Base-by-base conservation (phyloP, 352 stramenopile species). In the Phytophthora ramorum region DNA sequence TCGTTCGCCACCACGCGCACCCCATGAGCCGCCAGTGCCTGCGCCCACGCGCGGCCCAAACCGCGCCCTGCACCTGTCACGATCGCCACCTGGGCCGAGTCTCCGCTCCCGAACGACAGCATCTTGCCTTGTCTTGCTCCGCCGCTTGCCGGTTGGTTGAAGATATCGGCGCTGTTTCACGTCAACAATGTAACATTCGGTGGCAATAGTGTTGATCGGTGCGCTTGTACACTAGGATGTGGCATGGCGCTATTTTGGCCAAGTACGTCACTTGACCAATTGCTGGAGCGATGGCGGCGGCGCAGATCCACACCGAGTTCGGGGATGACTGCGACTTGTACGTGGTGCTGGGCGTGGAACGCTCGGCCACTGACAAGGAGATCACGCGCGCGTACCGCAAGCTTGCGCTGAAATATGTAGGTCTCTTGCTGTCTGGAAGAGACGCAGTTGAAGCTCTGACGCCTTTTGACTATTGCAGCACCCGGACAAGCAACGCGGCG, bases 401-500 rank as follows among this genome's bases (percentile, higher is more conserved):
- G 65, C 66, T 88, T 9, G 84, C 83, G 22, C 69, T 96, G 28
- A 81, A 87, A 77, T 91, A 83, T 44, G 83, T 92, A 71, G 43
- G 77, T 71, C 10, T 40, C 7, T 66, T 8, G 14, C 19, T 63
- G 6, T 19, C 34, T 13, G 8, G 22, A 53, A 32, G 50, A 52
- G 58, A 48, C 32, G 22, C 54, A 41, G 7, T 56, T 63, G 56
- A 66, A 48, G 32, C 28, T n/a, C 1, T 70, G 22, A 64, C 52
- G 16, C 10, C 10, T 32, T 37, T 43, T 51, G 28, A 20, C 48
- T 4, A 7, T 30, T 45, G 19, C 64, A 98, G 88, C 92, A 98
- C 55, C 92, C 92, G 14, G 91, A 98, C 66, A 98, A 97, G 63
- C 91, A 96, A 35, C 85, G 79, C 19, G 89, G 89, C 9, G 85